phyloP scores from a whole-genome alignment of 2,329 filamentous ascomycete species.

The Purpureocillium lavendulum region DNA sequence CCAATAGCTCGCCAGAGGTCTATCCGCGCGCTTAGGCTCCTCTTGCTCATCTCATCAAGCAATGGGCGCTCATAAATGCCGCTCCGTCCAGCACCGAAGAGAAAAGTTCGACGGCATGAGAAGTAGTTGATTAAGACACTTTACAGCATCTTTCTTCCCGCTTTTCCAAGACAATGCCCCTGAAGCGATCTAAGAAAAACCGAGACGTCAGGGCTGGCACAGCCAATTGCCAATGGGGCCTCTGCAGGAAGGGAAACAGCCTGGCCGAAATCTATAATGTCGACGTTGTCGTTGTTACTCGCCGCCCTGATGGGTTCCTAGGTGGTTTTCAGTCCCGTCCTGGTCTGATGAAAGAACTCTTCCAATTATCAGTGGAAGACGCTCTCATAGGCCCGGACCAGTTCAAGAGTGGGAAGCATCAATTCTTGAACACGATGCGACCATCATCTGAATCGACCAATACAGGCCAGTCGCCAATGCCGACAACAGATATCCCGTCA shows the following conservation, averaged over 20 bases:
- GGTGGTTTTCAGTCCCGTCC: slow-evolving; percentile 4
- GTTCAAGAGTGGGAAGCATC: not conserved
- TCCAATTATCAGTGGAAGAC: not conserved
- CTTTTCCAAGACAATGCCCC: not conserved
- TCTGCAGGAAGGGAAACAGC: slow-evolving; percentile 2
- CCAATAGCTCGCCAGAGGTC: not conserved
- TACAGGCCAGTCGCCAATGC: too few relatives aligned
- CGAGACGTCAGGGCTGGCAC: slow-evolving; percentile 1
- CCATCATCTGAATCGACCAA: not conserved
- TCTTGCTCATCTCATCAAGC: not conserved
- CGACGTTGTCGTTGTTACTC: slow-evolving; percentile 5
- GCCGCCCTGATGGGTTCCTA: not conserved
- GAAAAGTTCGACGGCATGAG: too few relatives aligned
- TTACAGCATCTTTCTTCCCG: not conserved
- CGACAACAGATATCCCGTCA: too few relatives aligned
- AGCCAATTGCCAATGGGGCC: slow-evolving; percentile 1
- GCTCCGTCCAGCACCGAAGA: too few relatives aligned
- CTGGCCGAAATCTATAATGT: slow-evolving; percentile 1
- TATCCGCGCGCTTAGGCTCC: not conserved
- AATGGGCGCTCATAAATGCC: too few relatives aligned
- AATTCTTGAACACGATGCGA: not conserved
- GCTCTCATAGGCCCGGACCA: not conserved
- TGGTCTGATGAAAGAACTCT: slow-evolving; percentile 2
- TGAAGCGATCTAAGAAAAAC: slow-evolving; percentile 2
- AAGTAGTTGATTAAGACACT: too few relatives aligned